These are phyloP conservation scores for Vicia villosa DNA, from an alignment of 306 rosid genomes.

Conservation along the genomic window DNA sequence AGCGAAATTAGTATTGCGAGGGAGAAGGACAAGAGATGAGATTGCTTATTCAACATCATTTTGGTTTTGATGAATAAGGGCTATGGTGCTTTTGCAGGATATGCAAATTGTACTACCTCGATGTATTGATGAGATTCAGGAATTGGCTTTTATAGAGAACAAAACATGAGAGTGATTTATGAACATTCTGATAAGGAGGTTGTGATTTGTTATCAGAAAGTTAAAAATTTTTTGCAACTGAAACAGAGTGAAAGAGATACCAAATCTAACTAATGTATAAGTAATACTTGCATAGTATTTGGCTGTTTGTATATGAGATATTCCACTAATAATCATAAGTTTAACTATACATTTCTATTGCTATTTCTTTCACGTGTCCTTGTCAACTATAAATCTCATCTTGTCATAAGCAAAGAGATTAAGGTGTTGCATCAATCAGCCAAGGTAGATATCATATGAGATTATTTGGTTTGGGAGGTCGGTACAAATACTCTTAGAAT, in stretches of 20 bases:
- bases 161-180: neutral
- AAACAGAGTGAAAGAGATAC: neutral
- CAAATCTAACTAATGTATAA: neutral
- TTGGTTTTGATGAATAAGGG: neutral
- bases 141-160: constrained; percentile 29
- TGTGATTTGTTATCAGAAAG: neutral
- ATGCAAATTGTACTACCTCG: constrained; percentile 6
- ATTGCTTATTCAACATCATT: constrained; percentile 31
- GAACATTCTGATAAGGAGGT: no score
- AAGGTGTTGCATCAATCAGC: constrained; percentile 32
- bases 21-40: constrained; percentile 29
- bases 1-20: constrained; percentile 25
- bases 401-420: neutral
- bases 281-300: no score
- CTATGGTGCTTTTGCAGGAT: neutral
- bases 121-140: constrained; percentile 19
- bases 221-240: neutral
- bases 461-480: neutral
- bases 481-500: neutral
- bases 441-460: neutral
- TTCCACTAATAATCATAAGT: neutral
- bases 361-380: no score
- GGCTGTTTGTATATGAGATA: neutral
- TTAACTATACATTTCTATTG: neutral
- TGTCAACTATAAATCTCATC: neutral